Base-by-base conservation (phyloP, 1,139 yeast species). In the Sugiyamaella neomexicana region DNA sequence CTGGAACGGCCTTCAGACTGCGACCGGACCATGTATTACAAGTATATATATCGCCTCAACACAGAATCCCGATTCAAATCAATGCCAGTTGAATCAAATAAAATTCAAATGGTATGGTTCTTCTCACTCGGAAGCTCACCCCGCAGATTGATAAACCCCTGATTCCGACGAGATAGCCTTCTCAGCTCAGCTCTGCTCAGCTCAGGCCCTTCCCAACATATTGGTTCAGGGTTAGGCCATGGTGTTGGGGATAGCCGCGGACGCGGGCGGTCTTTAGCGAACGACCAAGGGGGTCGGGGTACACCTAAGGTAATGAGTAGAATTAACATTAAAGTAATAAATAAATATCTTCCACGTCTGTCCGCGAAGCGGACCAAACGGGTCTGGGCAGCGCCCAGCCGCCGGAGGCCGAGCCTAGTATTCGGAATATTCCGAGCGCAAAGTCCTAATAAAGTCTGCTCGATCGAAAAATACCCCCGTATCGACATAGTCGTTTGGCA, bases 381-480 rank as follows among this genome's bases (percentile, higher is more conserved):
- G 25, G 25, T 20, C 25, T 20, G 25, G 25, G 25, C 25, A 20
- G 25, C 25, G 25, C 25, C 25, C 25, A 20, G 25, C 25, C 25
- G 25, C 25, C 25, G 5, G 25, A 5, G 25, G 25, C 25, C 3
- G 25, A 20, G 25, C n/a, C 42, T 45, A 45, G 20, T 45, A 45
- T 23, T 45, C 49, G 16, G 36, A 23, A 13, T 45, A 45, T 45
- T 36, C 49, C n/a, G 49, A 45, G 6, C 49, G 49, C 9, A 25
- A 34, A 20, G 49, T n/a, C 25, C 23, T 5, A n/a, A 37, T 25
- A 20, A 36, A 36, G 12, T 45, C 49, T 1, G 17, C 36, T 9
- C 34, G 16, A 10, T 45, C 42, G 20, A 45, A 23, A 25, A 37
- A 16, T 5, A 36, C n/a, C 13, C 39, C 25, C 12, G 39, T 25